Percentiles rank a stretch among this genome's conserved stretches.
These are phyloP conservation scores for Benincasa hispida DNA, from an alignment of 306 rosid species.

Conservation along the genomic window DNA sequence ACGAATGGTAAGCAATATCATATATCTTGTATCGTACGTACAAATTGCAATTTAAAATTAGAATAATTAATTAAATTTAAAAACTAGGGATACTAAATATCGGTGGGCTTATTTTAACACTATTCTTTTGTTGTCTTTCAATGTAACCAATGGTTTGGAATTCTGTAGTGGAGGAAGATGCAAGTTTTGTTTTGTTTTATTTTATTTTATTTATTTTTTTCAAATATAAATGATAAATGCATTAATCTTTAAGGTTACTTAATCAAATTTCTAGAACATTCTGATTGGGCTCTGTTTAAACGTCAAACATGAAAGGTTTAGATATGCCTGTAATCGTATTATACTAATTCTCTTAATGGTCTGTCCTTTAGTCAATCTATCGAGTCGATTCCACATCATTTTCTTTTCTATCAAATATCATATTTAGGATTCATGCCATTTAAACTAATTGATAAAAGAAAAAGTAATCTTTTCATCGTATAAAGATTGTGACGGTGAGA, in stretches of 20 bases:
- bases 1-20: not conserved
- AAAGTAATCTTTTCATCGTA: too few species aligned
- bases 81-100: not conserved
- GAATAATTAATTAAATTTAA: too few species aligned
- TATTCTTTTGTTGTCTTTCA: not conserved
- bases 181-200: not conserved
- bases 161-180: conserved; percentile 2
- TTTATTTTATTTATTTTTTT: too few species aligned
- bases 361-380: not conserved
- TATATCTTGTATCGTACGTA: not conserved
- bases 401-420: too few species aligned
- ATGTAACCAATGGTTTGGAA: conserved; percentile 2
- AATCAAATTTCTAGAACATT: not conserved
- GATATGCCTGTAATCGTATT: not conserved
- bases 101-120: not conserved
- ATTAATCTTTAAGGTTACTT: not conserved
- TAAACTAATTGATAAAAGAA: too few species aligned
- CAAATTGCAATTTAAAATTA: too few species aligned
- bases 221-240: not conserved
- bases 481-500: too few species aligned
- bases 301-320: not conserved
- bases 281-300: not conserved
- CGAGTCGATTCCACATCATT: too few species aligned
- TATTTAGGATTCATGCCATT: too few species aligned
- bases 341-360: not conserved